Conservation (phyloP, 2,329 filamentous ascomycete species). For the Berkeleyomyces basicola region DNA sequence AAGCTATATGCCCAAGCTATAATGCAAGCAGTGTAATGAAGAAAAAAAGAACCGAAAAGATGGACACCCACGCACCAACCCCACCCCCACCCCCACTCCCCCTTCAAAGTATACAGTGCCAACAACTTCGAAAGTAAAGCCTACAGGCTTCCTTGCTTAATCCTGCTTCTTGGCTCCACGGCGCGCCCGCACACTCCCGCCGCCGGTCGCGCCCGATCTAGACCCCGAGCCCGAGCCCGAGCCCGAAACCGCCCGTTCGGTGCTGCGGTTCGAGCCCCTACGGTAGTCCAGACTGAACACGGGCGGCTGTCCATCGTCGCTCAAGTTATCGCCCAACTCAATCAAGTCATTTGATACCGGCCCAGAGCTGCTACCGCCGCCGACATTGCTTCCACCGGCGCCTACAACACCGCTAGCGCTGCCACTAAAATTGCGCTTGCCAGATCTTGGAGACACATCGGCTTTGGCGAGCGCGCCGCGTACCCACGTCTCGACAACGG, state of each 20-base stretch:
- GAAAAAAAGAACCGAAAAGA: not conserved
- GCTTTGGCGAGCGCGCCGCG: slow-evolving; percentile 59
- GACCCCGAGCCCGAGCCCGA: not conserved
- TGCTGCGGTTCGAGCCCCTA: not conserved
- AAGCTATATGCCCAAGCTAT: not conserved
- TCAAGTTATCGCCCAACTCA: slow-evolving; percentile 48
- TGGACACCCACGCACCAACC: no score
- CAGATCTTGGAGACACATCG: not conserved
- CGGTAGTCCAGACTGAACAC: not conserved
- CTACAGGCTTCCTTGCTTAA: no score
- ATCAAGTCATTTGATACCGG: slow-evolving; percentile 39
- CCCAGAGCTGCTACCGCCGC: slow-evolving; percentile 28
- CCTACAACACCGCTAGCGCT: slow-evolving; percentile 5
- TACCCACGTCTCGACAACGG: slow-evolving; percentile 80
- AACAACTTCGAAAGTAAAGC: no score
- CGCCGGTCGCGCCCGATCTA: slow-evolving; percentile 2
- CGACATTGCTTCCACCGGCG: slow-evolving; percentile 20
- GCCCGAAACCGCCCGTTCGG: not conserved
- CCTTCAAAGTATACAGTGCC: no score
- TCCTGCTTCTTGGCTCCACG: not conserved
- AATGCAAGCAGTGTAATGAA: not conserved
- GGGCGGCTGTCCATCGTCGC: slow-evolving; percentile 32
- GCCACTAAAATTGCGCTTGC: not conserved
- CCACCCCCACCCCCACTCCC: not conserved
- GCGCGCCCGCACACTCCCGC: not conserved